Base-by-base conservation (phyloP, 163 green algal genomes). In the Trebouxiophyceae sp. region DNA sequence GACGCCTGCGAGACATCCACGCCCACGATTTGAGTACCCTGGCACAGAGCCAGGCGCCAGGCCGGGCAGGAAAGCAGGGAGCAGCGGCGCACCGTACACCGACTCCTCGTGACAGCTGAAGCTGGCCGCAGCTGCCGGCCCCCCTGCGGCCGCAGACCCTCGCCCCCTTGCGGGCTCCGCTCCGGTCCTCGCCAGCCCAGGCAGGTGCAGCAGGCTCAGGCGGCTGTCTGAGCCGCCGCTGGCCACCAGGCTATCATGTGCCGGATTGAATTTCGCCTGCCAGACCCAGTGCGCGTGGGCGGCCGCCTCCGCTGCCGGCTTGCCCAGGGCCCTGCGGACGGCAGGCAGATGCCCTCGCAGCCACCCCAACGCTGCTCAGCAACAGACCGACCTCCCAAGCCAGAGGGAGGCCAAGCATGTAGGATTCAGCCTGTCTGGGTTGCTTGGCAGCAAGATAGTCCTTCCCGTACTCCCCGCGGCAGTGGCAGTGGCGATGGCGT, bases 71-170 rank as follows among this genome's bases (percentile, higher is more conserved):
- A n/a, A n/a, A 2, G 45, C 33, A 44, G 60, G 27, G 7, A 3
- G 3, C 5, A 27, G 27, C 44, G 27, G 2, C 31, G 4, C 57
- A 76, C 84, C 82, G 66, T 92, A 91, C 29, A 92, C 85, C 55
- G 82, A 91, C 60, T 93, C 88, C 54, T 95, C 88, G 67, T 95
- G 87, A 69, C 91, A 85, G 33, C 87, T 82, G 62, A 77, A 92
- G 1, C 33, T 81, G 60, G 81, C 75, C 2, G 62, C 70, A 16
- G 71, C 71, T 33, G 73, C 77, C 39, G 84, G 79, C 26, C 57
- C 54, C 26, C 19, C 23, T 24, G n/a, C 54, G 6, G 24, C 4
- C 26, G 54, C 6, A n/a, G n/a, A n/a, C n/a, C n/a, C n/a, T n/a
- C n/a, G n/a, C n/a, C n/a, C n/a, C n/a, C n/a, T n/a, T n/a, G n/a